These are phyloP conservation scores for Niebla homalea DNA, from an alignment of 495 filamentous ascomycete species.

Conservation along the genomic window DNA sequence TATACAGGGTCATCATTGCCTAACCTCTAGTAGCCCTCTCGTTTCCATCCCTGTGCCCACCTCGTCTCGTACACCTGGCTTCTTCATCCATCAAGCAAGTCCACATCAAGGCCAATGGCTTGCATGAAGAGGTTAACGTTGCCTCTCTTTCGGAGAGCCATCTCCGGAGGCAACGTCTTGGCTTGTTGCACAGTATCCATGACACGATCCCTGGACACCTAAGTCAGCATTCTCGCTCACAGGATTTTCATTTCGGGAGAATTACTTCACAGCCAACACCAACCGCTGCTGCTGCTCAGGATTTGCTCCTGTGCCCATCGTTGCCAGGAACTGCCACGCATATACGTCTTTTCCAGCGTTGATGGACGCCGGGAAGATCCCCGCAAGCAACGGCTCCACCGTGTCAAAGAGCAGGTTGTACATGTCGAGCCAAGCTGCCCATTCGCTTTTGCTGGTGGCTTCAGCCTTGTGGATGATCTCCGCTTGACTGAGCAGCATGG, in stretches of 20 bases:
- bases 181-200: slow-evolving; percentile 86
- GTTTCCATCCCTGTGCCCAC: no score
- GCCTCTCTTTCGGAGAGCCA: slow-evolving; percentile 64
- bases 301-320: slow-evolving; percentile 80
- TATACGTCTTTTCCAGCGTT: slow-evolving; percentile 79
- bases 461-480: slow-evolving; percentile 79
- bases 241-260: slow-evolving; percentile 1
- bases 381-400: slow-evolving; percentile 65
- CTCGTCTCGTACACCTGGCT: no score
- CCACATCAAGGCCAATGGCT: slow-evolving; percentile 93
- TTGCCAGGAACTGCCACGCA: slow-evolving; percentile 95
- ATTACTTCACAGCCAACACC: slow-evolving; percentile 84
- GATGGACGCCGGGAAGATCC: slow-evolving; percentile 76
- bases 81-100: slow-evolving; percentile 58
- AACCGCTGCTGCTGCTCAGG: slow-evolving; percentile 87
- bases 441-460: slow-evolving; percentile 52
- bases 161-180: slow-evolving; percentile 76
- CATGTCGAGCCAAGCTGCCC: slow-evolving; percentile 68
- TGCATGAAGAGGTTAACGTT: slow-evolving; percentile 98
- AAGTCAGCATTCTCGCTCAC: slow-evolving; percentile 13
- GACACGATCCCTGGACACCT: slow-evolving; percentile 57
- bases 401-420: slow-evolving; percentile 81
- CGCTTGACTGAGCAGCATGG: slow-evolving; percentile 86
- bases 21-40: no score
- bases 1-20: no score